Conservation (phyloP, 345 rosid species). For the Conringia planisiliqua region DNA sequence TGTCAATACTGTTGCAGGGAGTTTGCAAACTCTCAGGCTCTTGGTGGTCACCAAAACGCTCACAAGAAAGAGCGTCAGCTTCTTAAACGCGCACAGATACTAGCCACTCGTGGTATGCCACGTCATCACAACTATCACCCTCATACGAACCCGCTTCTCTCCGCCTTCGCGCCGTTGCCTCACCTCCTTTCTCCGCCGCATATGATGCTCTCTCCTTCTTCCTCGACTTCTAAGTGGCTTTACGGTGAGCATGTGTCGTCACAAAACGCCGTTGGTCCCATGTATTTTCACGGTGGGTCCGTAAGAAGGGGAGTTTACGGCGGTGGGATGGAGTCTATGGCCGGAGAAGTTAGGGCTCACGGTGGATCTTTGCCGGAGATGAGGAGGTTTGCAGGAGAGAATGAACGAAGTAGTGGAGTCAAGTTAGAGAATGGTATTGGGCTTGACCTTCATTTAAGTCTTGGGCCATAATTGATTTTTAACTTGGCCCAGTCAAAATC, state of each 20-base stretch:
- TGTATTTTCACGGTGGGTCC: slow-evolving; percentile 22
- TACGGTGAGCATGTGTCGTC: slow-evolving; percentile 30
- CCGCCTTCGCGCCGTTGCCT: slow-evolving; percentile 52
- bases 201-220: slow-evolving; percentile 30
- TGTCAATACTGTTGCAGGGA: slow-evolving; percentile 92
- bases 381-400: slow-evolving; percentile 43
- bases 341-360: slow-evolving; percentile 21
- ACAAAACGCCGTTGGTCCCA: slow-evolving; percentile 21
- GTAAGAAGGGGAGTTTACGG: slow-evolving; percentile 9
- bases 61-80: slow-evolving; percentile 94
- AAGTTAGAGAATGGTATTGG: slow-evolving; percentile 52
- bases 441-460: slow-evolving; percentile 75
- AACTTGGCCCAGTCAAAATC: background rate
- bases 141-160: slow-evolving; percentile 42
- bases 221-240: slow-evolving; percentile 20
- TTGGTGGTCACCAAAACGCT: slow-evolving; percentile 98
- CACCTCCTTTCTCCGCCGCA: slow-evolving; percentile 53
- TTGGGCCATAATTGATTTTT: slow-evolving; percentile 46
- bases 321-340: slow-evolving; percentile 26
- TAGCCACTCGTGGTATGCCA: slow-evolving; percentile 42
- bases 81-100: slow-evolving; percentile 72
- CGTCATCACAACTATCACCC: slow-evolving; percentile 17
- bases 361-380: slow-evolving; percentile 32
- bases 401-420: slow-evolving; percentile 27
- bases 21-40: slow-evolving; percentile 90